Base-by-base conservation (phyloP, 805 yeast species). In the Torulaspora indica region DNA sequence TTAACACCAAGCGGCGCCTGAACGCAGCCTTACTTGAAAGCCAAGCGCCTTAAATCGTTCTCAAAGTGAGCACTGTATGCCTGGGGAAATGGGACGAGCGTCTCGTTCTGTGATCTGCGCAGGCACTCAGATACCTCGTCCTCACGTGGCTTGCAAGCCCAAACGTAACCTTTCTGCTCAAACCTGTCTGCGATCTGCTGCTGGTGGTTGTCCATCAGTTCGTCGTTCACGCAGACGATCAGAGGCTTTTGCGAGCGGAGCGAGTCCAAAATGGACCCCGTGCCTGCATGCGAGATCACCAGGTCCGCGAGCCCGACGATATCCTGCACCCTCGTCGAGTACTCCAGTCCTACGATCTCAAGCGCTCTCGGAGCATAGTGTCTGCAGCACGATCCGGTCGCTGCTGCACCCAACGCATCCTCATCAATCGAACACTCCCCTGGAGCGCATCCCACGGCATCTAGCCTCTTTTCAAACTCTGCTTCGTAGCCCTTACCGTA, bases 141-240 rank as follows among this genome's bases (percentile, higher is more conserved):
- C 5, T 35, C 23, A 8, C 20, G 41, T 3, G 62, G 51, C 30
- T 42, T 44, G 27, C 64, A 55, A 1, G 67, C 49, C 45, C 54
- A 43, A 1, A 63, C 53, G 32, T 65, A 61, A 1, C 68, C 66
- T 33, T 59, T 40, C 1, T 56, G 35, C 9, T 62, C 69, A 36
- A 84, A 70, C 40, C 75, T 79, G n/a, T 61, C 56, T 0, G 95
- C 93, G 6, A 86, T 80, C 48, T 90, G 91, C 13, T 65, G 51
- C 61, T 90, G 96, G 61, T 90, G 97, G 59, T 89, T 86, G 60
- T 86, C 86, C 86, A 87, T 85, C n/a, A 93, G 72, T 4, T 62
- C 53, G 8, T 75, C 73, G 61, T 91, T 91, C 7, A 81, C 76
- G 23, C 88, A 82, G 5, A 85, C 89, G 1, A 90, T 67, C 44